Base-by-base conservation (phyloP, 2,329 filamentous ascomycete species). In the Fusarium sp. region DNA sequence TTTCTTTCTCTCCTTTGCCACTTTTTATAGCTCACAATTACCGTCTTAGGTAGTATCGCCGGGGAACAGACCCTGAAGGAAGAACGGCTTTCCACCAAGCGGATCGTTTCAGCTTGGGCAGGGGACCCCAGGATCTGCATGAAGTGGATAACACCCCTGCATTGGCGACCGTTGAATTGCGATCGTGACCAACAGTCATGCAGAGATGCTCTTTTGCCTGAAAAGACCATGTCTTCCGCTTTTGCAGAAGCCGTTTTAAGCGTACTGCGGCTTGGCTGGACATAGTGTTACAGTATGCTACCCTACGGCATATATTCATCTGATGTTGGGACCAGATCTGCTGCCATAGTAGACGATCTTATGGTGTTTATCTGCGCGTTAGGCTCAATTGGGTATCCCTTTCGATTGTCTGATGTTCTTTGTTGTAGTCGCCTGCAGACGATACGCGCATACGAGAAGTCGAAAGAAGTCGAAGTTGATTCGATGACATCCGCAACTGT, bases 41-140 rank as follows among this genome's bases (percentile, higher is more conserved):
- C 50, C 50, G 50, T 53, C 32, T 53, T 53, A 15, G 50, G 50
- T 53, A 53, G 50, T 18, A 53, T 53, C 34, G 50, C 50, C 34
- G 50, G 24, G 15, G 50, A 34, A 20, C 24, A 22, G n/a, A 20
- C 50, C 50, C 24, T 29, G 12, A 30, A 53, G 50, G 50, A 53
- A 53, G 25, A 25, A n/a, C 14, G 18, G 34, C 9, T 38, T 38
- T 53, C 50, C 50, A 53, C 50, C 50, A 53, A 53, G 50, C 50
- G 50, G 50, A 53, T 53, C 20, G 50, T 53, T 53, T 53, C 34
- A 43, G 34, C 8, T 20, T 27, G 18, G 5, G 7, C 34, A 53
- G 32, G 50, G 50, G 50, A 52, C 50, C 50, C 50, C 25, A 22
- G 50, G 34, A 43, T 53, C n/a, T 43, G 50, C 32, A 53, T 53